phyloP scores from a whole-genome alignment of 1,284 basidiomycete species.

The Malassezia arunalokei region DNA sequence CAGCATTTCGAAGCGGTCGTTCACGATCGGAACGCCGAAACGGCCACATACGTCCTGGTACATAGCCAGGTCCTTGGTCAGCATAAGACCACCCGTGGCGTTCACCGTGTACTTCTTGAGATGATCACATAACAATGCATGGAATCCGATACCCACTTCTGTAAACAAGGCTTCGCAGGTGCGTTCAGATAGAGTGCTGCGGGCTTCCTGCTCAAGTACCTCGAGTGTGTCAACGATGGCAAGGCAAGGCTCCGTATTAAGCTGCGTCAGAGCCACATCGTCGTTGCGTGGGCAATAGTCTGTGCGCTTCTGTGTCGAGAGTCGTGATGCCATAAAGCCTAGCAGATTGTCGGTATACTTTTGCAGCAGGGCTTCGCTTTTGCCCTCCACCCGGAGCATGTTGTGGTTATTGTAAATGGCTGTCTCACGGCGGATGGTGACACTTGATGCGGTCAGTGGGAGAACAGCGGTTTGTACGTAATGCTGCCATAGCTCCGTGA shows the following conservation, averaged over 20 bases:
- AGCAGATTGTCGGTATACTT: slow-evolving; percentile 59
- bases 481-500: slow-evolving; percentile 91
- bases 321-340: slow-evolving; percentile 52
- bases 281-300: slow-evolving; percentile 83
- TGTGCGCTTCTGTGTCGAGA: slow-evolving; percentile 84
- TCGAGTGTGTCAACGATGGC: slow-evolving; percentile 74
- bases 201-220: slow-evolving; percentile 56
- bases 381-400: slow-evolving; percentile 73
- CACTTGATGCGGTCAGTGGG: slow-evolving; percentile 71
- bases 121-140: slow-evolving; percentile 83
- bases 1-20: slow-evolving; percentile 95
- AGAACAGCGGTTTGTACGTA: slow-evolving; percentile 83
- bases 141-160: slow-evolving; percentile 87
- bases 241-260: slow-evolving; percentile 90
- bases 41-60: slow-evolving; percentile 82
- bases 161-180: slow-evolving; percentile 82
- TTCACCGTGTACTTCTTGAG: slow-evolving; percentile 91
- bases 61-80: slow-evolving; percentile 94
- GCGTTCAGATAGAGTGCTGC: slow-evolving; percentile 43
- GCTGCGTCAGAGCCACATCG: slow-evolving; percentile 82
- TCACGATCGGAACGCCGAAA: slow-evolving; percentile 68
- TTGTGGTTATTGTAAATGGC: slow-evolving; percentile 81
- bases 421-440: slow-evolving; percentile 85
- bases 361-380: slow-evolving; percentile 70
- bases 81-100: slow-evolving; percentile 90